Base-by-base conservation (phyloP, 2,329 filamentous ascomycete genomes). In the Mariannaea elegans region DNA sequence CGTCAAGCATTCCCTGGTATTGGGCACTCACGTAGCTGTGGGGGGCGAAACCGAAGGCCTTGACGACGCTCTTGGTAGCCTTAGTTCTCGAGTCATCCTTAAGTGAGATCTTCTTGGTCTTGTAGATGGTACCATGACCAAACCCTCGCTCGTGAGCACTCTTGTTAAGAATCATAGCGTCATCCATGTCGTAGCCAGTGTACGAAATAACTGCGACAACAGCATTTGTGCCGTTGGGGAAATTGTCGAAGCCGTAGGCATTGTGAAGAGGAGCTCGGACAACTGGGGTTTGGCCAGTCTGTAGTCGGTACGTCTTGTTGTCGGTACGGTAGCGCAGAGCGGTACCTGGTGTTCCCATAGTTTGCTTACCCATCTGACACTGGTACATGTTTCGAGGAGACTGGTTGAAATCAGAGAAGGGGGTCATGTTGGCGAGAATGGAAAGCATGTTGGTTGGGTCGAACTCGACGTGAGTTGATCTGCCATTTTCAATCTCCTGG, bases 181-280 rank as follows among this genome's bases (percentile, higher is more conserved):
- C 95, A 83, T 99, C 95, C 95, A 99, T 99, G 84, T 99, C 95
- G 79, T 98, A 99, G 50, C 94, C 95, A 2, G 94, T 98, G 77
- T 99, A 99, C 0, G 94, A 97, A 65, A 99, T 97, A 76, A 99
- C 96, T 59, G 95, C 95, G 59, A 99, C 95, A 36, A 98, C 89
- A 8, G 93, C 93, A 72, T 99, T 99, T 72, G 88, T 94, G 24
- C 95, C 95, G 74, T 98, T 97, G 54, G 95, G 95, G 77, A 97
- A 99, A 78, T 98, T 98, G 80, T 99, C 95, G 61, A 98, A 89
- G 18, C 94, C 95, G 73, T 99, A 99, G 18, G 92, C 90, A 72
- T 97, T 98, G 80, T 99, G 94, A 42, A 98, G 84, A 29, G 94
- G 94, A 24, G 94, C 89, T 67, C 95, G 88, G 31, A 97, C 94